phyloP scores from a whole-genome alignment of 768 basidiomycete genomes.

The Russula foetens region DNA sequence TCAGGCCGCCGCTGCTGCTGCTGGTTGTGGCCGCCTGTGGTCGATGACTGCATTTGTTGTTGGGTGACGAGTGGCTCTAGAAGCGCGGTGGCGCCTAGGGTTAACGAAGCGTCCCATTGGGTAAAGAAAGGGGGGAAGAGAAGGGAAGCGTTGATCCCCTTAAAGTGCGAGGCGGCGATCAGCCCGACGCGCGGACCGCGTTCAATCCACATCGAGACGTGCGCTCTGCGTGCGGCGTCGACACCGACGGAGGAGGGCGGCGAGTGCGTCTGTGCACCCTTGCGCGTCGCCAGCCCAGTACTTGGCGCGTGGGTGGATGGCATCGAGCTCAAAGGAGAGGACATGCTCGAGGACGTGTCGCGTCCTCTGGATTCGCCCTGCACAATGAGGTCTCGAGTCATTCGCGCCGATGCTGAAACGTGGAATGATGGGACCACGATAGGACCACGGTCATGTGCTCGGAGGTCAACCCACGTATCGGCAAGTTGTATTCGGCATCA shows the following conservation, averaged over 20 bases:
- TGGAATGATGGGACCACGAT: too few species aligned
- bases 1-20: too few species aligned
- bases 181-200: conserved; percentile 65
- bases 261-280: conserved; percentile 70
- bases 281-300: conserved; percentile 80
- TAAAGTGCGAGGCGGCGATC: conserved; percentile 72
- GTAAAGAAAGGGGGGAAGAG: not conserved
- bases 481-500: too few species aligned
- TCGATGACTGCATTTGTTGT: conserved; percentile 10
- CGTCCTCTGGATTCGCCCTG: too few species aligned
- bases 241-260: conserved; percentile 59
- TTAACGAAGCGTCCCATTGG: too few species aligned
- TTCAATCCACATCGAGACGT: conserved; percentile 69
- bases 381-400: too few species aligned
- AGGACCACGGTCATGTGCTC: too few species aligned
- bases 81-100: conserved; percentile 60
- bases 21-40: not conserved
- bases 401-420: too few species aligned
- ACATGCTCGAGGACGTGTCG: conserved; percentile 56
- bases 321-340: conserved; percentile 48
- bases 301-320: conserved; percentile 64
- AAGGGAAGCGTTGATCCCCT: conserved; percentile 67
- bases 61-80: conserved; percentile 55
- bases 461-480: too few species aligned
- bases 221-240: conserved; percentile 36